Base-by-base conservation (phyloP, 2,329 filamentous ascomycete species). In the Sclerotinia sclerotiorum region DNA sequence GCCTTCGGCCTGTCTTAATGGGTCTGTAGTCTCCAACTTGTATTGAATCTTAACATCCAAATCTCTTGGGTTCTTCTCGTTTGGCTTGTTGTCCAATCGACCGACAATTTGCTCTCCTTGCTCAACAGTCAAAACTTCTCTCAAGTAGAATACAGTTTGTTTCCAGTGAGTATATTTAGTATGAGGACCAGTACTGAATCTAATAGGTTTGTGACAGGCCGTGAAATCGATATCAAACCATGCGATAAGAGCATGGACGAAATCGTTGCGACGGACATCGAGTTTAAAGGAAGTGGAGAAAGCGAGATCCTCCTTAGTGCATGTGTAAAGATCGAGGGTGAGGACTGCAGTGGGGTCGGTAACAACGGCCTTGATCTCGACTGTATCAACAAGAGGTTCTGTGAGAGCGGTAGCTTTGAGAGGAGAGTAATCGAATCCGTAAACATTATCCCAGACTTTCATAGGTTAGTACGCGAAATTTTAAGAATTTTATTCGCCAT, bases 81-180 rank as follows among this genome's bases (percentile, higher is more conserved):
- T 99, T 65, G 95, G 95, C 81, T 89, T 90, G 82, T 94, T 96
- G 72, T 88, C 85, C 52, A 99, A 82, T 44, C 85, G 83, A 76
- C 92, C 92, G 70, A 83, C 81, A 70, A 99, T 85, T 76, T 87
- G 84, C 84, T 99, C 95, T 68, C 90, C 93, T 77, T 92, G 86
- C 80, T 97, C 90, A 49, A 97, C 93, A 24, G 94, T 98, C 72
- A 99, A 83, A 46, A 97, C 92, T 74, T 99, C 94, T 77, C 91
- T 88, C 72, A 99, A 85, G 83, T 99, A 99, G 83, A 99, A 98
- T 71, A 99, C 95, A 17, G 95, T 99, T 84, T 99, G 95, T 84
- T 99, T 99, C 95, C 95, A 99, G 86, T 99, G 95, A 24, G 95
- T 99, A 83, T 98, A 98, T 83, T 97, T 98, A 76, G 94, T 96